Conservation (phyloP, 1,284 basidiomycete species). For the Cystobasidium sp. region DNA sequence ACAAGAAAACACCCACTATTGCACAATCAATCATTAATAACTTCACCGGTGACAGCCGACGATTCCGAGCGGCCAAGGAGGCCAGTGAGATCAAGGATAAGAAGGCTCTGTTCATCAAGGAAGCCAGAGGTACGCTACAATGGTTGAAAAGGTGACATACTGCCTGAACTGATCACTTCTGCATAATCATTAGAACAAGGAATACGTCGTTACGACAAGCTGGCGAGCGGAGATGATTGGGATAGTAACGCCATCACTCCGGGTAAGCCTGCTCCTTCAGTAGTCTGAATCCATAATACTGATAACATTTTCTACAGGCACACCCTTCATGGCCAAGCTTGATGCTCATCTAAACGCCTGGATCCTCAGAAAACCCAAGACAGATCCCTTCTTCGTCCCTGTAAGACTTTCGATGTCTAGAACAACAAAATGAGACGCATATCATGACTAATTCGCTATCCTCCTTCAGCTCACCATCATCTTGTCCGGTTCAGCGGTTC, state of each 20-base stretch:
- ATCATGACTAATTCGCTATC: neutral
- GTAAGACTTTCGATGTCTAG: neutral
- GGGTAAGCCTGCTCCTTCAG: slow-evolving; percentile 5
- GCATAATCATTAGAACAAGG: slow-evolving; percentile 69
- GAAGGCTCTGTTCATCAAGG: slow-evolving; percentile 75
- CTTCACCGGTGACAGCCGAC: slow-evolving; percentile 64
- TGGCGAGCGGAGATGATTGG: slow-evolving; percentile 84
- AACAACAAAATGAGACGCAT: neutral
- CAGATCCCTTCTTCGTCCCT: slow-evolving; percentile 92
- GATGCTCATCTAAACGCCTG: slow-evolving; percentile 89
- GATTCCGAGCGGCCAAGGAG: slow-evolving; percentile 93
- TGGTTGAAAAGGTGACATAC: neutral
- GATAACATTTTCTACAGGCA: slow-evolving; percentile 61
- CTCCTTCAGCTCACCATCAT: slow-evolving; percentile 75
- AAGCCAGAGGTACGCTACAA: slow-evolving; percentile 66
- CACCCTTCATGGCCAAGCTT: slow-evolving; percentile 96
- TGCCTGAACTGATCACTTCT: no score
- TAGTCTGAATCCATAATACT: neutral
- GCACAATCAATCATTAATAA: no score
- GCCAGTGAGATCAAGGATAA: slow-evolving; percentile 91
- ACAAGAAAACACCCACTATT: neutral
- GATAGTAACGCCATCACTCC: slow-evolving; percentile 97
- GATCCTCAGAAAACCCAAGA: slow-evolving; percentile 93
- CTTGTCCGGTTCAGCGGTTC: slow-evolving; percentile 95
- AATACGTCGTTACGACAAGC: slow-evolving; percentile 82